Percentiles rank a stretch among this genome's conserved stretches.
Conservation (phyloP, 1,139 yeast species). For the Hansenula lynferdii region DNA sequence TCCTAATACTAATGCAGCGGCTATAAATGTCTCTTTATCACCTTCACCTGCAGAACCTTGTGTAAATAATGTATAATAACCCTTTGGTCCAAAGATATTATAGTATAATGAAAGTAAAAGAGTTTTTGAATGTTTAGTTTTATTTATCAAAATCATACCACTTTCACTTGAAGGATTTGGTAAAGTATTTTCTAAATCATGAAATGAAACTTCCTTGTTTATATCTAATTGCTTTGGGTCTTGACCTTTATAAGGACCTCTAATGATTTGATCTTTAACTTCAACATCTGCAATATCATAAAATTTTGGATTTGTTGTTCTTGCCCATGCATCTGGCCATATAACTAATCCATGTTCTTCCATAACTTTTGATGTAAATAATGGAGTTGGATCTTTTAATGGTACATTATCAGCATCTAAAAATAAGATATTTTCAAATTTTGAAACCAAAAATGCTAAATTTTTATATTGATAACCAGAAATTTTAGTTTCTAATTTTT, state of each 20-base stretch:
- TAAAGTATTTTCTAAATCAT: slow-evolving; percentile 51
- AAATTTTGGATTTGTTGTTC: slow-evolving; percentile 55
- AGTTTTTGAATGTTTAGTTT: slow-evolving; percentile 45
- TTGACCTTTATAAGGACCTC: slow-evolving; percentile 23
- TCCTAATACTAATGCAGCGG: slow-evolving; percentile 51
- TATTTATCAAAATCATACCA: slow-evolving; percentile 56
- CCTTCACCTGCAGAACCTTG: slow-evolving; percentile 75
- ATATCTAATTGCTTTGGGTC: slow-evolving; percentile 5
- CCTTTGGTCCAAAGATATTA: slow-evolving; percentile 55
- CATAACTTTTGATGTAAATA: slow-evolving; percentile 35
- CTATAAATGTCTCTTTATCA: slow-evolving; percentile 64
- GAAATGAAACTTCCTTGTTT: slow-evolving; percentile 31
- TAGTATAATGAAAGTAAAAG: slow-evolving; percentile 51
- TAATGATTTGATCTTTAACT: slow-evolving; percentile 24
- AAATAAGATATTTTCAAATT: slow-evolving; percentile 54
- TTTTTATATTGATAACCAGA: slow-evolving; percentile 61
- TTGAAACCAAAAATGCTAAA: slow-evolving; percentile 54
- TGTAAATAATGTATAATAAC: slow-evolving; percentile 55
- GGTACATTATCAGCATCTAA: slow-evolving; percentile 71
- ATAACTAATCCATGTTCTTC: slow-evolving; percentile 32
- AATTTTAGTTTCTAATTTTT: slow-evolving; percentile 31
- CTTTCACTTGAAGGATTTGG: slow-evolving; percentile 65
- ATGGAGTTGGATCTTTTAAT: slow-evolving; percentile 44
- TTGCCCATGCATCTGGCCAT: slow-evolving; percentile 78
- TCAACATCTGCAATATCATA: slow-evolving; percentile 49